Base-by-base conservation (phyloP, 2,329 filamentous ascomycete species). In the Ascochyta lentis region DNA sequence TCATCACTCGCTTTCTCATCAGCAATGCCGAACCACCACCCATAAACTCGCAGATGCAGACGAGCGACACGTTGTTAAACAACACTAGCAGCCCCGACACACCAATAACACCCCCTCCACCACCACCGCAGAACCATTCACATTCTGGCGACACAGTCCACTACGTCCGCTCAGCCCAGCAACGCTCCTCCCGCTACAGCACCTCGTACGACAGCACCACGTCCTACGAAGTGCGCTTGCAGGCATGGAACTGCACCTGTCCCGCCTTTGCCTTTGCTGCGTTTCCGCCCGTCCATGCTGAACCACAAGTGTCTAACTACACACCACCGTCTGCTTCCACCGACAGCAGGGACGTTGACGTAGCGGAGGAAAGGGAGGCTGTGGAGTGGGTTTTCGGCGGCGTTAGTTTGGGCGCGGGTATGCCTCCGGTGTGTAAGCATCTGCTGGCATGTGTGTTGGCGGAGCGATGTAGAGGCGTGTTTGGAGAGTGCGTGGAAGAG, bases 241-340 rank as follows among this genome's bases (percentile, higher is more conserved):
- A 74, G 1, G 86, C 89, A 1, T 98, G 95, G 95, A 92, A 89
- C 74, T 99, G 95, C 76, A 91, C 86, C 1, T 99, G 95, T 78
- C 89, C 92, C 3, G 88, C 87, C 1, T 98, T 98, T 74, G 83
- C 89, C 0, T 88, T 96, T 59, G 81, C 88, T 19, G 84, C 88
- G 2, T 93, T 92, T 64, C 73, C 78, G 2, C 73, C 76, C 1
- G 19, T 55, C 4, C 58, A 61, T 31, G 34, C 60, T 15, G 60
- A 65, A 24, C 56, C 58, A 5, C 27, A 50, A 10, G 35, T 56
- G 4, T 48, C 61, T 4, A 31, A n/a, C 3, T 42, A 48, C 38
- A 29, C 23, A 19, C 44, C n/a, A 2, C 4, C 16, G 0, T 15
- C 22, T 26, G 6, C 38, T 15, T 4, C 12, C 4, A 8, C 33